These are phyloP conservation scores for Mariannaea elegans DNA, from an alignment of 2,329 filamentous ascomycete genomes.

Conservation along the genomic window DNA sequence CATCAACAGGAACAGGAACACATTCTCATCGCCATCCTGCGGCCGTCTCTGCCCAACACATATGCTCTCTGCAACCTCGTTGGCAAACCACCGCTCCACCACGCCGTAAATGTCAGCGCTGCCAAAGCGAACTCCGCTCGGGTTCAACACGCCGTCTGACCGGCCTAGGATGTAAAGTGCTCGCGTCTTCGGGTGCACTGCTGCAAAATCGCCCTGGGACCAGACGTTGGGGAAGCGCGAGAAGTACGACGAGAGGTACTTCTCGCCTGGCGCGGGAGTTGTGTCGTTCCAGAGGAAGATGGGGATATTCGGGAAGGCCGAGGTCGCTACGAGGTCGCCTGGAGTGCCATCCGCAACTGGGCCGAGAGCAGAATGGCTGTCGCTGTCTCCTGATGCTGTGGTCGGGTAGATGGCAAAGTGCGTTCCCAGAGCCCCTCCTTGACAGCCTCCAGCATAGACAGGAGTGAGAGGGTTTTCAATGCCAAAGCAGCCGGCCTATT, in stretches of 20 bases:
- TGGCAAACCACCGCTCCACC: slow-evolving; percentile 71
- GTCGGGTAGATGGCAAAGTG: slow-evolving; percentile 67
- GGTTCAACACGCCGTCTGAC: slow-evolving; percentile 83
- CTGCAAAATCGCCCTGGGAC: slow-evolving; percentile 85
- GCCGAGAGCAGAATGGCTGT: slow-evolving; percentile 52
- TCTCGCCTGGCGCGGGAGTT: slow-evolving; percentile 57
- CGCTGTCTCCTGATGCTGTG: slow-evolving; percentile 51
- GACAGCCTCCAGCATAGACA: slow-evolving; percentile 65
- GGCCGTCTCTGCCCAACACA: slow-evolving; percentile 81
- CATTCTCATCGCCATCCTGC: slow-evolving; percentile 60
- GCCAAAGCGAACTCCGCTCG: slow-evolving; percentile 80
- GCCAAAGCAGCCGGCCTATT: slow-evolving; percentile 66
- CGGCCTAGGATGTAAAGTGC: slow-evolving; percentile 74
- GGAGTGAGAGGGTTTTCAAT: slow-evolving; percentile 74
- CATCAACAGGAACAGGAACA: slow-evolving; percentile 66
- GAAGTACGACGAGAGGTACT: slow-evolving; percentile 70
- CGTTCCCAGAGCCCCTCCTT: slow-evolving; percentile 59
- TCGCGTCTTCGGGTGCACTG: slow-evolving; percentile 72
- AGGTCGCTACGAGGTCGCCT: slow-evolving; percentile 78
- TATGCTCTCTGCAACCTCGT: slow-evolving; percentile 73
- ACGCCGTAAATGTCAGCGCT: slow-evolving; percentile 83
- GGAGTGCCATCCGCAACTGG: slow-evolving; percentile 66
- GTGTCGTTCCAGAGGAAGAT: slow-evolving; percentile 70
- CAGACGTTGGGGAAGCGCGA: slow-evolving; percentile 73
- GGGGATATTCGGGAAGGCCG: slow-evolving; percentile 80